Evolutionary conservation across 1,139 yeast species (phyloP), one percentile per base, ranked within the genome.

Genomic region (Meyerozyma elateridarum): DNA sequence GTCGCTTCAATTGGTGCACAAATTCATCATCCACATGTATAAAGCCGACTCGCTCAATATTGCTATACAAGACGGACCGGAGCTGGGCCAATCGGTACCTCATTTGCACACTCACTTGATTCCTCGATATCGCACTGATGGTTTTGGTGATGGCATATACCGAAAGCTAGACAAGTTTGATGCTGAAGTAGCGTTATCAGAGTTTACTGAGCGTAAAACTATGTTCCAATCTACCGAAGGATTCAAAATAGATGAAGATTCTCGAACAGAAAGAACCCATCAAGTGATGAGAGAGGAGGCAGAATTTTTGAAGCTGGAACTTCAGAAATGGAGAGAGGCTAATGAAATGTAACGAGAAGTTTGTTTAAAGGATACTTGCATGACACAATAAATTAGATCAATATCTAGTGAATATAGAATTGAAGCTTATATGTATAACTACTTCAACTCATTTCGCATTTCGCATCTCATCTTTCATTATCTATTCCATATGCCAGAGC

Each of bases 21-120:
- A 61, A 36, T 82, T 85, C 42, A 78, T 91, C 18, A 77, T 70
- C 41, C 51, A 66, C 37, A 61, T 69, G 11, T 88, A 81, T 53
- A 68, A 77, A 28, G 94, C 96, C 1, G 94, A 88, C 45, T 65
- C 95, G 1, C 55, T 87, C 38, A 91, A 91, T 51, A 72, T 91
- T 19, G 88, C 96, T 11, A 85, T 91, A 36, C 98, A 91, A 52
- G 98, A 91, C 53, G 98, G 98, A 0, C 85, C 91, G 0, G 87
- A 85, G 34, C 91, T 96, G 2, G 98, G 98, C 4, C 98, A 91
- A 52, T 76, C 91, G 12, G 80, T 91, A 1, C 95, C 96, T 2
- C 98, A 91, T 56, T 69, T 91, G 17, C 98, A 91, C 54, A 82
- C 96, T 20, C 98, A 91, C 54, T 60, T 91, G 12, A 87, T 91